Base-by-base conservation (phyloP, 140 eudicot species). In the Bidens hawaiensis region DNA sequence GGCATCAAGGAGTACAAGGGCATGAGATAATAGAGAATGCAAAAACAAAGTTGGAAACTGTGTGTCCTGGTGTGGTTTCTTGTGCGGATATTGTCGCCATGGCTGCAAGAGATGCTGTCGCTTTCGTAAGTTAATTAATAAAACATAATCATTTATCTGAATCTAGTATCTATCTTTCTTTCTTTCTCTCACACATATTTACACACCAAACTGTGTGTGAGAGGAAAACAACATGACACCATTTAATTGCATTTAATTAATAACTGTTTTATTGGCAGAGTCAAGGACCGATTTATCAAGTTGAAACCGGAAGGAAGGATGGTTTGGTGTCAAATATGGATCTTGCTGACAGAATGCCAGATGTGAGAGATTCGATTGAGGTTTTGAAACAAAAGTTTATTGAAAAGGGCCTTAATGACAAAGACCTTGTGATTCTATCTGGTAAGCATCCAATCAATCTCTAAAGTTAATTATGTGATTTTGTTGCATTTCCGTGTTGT, bases 41-140 rank as follows among this genome's bases (percentile, higher is more conserved):
- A 38, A 89, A 89, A 67, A 69, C 80, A 4, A 58, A 68, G 54
- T 26, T 89, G 70, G 95, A 89, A 76, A 56, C 11, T 2, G 49
- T 52, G 10, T 89, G 97, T 55, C 97, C 97, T 6, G 79, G 86
- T 41, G 73, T 78, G 0, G 97, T 89, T 68, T 89, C 97, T 43
- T 89, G 97, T 74, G 79, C 97, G 1, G 97, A 89, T 43, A 82
- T 89, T 52, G 83, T 89, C 3, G 86, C 97, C 54, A 62, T 89
- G 79, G 95, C 95, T 55, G 97, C 97, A 21, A 73, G 95, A 76
- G 97, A 89, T 68, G 97, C 86, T 15, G 73, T 88, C 34, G 78
- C 75, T 40, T 5, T 79, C 69, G 96, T 88, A 81, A 36, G 51
- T 59, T 12, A 0, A 6, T 1, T 8, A 18, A 13, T 18, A 5